Base-by-base conservation (phyloP, 805 yeast genomes). In the Metschnikowia sp. region DNA sequence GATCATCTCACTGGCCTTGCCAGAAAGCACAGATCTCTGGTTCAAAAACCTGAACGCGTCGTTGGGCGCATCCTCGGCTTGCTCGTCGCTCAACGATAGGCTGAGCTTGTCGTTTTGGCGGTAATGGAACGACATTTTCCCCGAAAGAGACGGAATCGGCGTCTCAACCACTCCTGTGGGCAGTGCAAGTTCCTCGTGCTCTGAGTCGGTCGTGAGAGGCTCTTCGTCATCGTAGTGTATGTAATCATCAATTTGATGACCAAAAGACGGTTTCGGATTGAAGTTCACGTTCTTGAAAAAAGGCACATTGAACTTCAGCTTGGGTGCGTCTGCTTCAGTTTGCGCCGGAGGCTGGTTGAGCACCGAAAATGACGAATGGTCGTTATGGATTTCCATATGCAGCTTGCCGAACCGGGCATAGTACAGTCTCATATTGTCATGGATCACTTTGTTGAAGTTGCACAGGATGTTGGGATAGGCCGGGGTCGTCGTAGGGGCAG, bases 1-100 rank as follows among this genome's bases (percentile, higher is more conserved):
- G 45, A 73, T 67, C 72, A 72, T 72, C 58, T 72, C 76, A 47
- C 73, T 69, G 44, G 75, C 74, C 51, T 63, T 68, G 39, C 76
- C 76, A 30, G 68, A 57, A 37, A 71, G 54, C 40, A 72, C 61
- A 35, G 71, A 65, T 42, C 66, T 55, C 42, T 63, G 64, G 50
- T 69, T 72, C 53, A 72, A 59, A 36, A 68, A 59, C 53, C 61
- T 66, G 42, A 58, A 60, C 30, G 66, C 54, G 42, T 69, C 70
- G 44, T 64, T 54, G 7, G 56, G 56, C 35, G 56, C 57, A 37
- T 53, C 44, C 19, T 37, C 41, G 31, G 22, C 22, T 43, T 48
- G 32, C 30, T 39, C 50, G 36, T 53, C 58, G 40, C 57, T 53
- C 52, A 62, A 56, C 22, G 72, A 66, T 38, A 70, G 63, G 48